Base-by-base conservation (phyloP, 352 stramenopile species). In the Phytophthora colocasiae region DNA sequence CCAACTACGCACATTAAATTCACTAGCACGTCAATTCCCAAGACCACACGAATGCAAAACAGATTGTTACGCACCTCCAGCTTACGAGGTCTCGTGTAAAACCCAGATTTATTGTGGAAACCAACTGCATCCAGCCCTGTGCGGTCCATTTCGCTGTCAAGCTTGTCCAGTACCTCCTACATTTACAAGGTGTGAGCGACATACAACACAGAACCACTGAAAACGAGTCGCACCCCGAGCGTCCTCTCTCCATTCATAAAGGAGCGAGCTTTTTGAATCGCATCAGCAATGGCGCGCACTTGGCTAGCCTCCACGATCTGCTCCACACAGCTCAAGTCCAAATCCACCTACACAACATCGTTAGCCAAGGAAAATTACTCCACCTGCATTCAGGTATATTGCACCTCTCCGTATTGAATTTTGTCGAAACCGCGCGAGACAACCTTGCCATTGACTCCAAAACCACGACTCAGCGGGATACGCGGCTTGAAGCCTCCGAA, bases 221-320 rank as follows among this genome's bases (percentile, higher is more conserved):
- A n/a, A 1, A 17, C 51, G 2, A 17, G 45, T 73, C 38, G 29
- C 57, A 91, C 80, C 43, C 64, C 67, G 7, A 92, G 62, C 4
- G 77, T 87, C 17, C 78, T 65, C 40, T 85, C 87, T 40, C 78
- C 83, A 29, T 93, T 76, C 82, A 93, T 93, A 26, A 77, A 82
- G 7, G 54, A 77, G 0, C 77, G 70, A 19, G 69, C 48, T 40
- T 87, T 85, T 29, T 86, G 50, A 44, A 96, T 81, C 26, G 72
- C 75, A 41, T 96, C 84, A 0, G 85, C 83, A 52, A 96, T 96
- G 2, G 87, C 80, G 4, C 87, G 85, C 19, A 95, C 85, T 85
- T 98, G 92, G 36, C 88, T 94, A 1, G 81, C 61, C 60, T 98
- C 92, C 3, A 97, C 91, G 31, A 98, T 85, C 66, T 98, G 92